Percentiles rank a stretch among this genome's conserved stretches.
Evolutionary conservation across 768 basidiomycete genomes (phyloP).

Genomic region (Lentinula boryana): DNA sequence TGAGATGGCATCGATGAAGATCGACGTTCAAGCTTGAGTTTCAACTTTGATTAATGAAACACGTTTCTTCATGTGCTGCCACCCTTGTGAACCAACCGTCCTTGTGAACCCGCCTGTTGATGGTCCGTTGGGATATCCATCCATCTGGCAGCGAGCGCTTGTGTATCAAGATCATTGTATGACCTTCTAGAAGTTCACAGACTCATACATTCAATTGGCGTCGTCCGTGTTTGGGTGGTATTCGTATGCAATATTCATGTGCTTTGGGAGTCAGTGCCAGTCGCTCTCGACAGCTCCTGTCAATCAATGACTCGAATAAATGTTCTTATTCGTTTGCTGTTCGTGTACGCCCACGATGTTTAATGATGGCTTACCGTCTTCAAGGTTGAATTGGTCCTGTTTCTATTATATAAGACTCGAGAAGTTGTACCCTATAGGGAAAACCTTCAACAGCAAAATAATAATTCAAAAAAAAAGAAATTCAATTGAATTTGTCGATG

Average conservation of each 20-base stretch:
- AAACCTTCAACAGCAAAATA: too few relatives aligned
- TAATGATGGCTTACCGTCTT: background rate
- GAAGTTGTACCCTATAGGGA: too few relatives aligned
- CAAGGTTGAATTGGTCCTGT: too few relatives aligned
- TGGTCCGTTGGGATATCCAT: background rate
- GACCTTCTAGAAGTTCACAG: background rate
- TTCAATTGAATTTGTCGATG: too few relatives aligned
- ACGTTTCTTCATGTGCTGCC: background rate
- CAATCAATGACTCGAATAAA: background rate
- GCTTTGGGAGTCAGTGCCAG: background rate
- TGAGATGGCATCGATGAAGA: background rate
- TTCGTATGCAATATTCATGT: background rate
- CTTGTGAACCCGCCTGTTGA: background rate
- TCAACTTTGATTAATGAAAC: background rate
- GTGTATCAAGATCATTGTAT: background rate
- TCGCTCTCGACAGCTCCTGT: constrained; percentile 2
- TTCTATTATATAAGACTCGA: too few relatives aligned
- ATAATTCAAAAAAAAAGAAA: too few relatives aligned
- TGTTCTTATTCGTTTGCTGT: background rate
- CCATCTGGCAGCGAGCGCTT: background rate
- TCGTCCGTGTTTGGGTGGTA: background rate
- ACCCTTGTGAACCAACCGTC: background rate
- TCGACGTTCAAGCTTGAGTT: background rate
- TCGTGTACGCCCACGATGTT: background rate
- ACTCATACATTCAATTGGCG: background rate